Percentiles rank a stretch among this genome's conserved stretches.
Evolutionary conservation across 2,329 filamentous ascomycete genomes (phyloP).

Genomic region (Pseudocercospora vitis): DNA sequence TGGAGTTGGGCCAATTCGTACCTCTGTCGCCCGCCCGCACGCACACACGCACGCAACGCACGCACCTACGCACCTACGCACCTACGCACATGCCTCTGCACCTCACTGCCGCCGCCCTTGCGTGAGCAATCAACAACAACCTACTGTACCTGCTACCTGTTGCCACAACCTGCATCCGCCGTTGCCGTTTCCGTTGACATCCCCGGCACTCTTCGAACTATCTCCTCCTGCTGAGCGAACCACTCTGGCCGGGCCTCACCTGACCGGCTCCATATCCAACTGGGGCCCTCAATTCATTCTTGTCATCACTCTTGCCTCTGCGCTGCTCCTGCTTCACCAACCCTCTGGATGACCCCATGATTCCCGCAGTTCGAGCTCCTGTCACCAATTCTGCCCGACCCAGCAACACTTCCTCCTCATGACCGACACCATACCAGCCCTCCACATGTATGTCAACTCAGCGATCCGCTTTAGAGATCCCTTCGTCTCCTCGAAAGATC

Average conservation of each 20-base stretch:
- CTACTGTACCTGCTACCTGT: not conserved
- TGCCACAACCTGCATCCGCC: constrained; percentile 12
- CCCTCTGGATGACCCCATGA: constrained; percentile 20
- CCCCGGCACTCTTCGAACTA: constrained; percentile 29
- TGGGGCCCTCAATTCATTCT: not conserved
- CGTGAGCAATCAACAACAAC: constrained; percentile 27
- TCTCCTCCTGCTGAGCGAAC: constrained; percentile 54
- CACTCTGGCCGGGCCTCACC: constrained; percentile 39
- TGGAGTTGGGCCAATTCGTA: constrained; percentile 16
- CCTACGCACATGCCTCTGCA: constrained; percentile 33
- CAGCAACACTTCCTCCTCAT: constrained; percentile 26
- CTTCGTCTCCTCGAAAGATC: constrained; percentile 34
- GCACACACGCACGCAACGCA: no score
- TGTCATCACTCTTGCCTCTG: constrained; percentile 6
- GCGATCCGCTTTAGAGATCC: constrained; percentile 39
- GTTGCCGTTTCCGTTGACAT: constrained; percentile 20
- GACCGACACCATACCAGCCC: constrained; percentile 27
- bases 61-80: no score
- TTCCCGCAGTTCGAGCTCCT: constrained; percentile 15
- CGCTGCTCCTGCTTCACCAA: constrained; percentile 18
- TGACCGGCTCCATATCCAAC: no score
- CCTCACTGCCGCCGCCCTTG: constrained; percentile 34
- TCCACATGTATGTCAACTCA: constrained; percentile 38
- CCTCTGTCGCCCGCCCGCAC: no score
- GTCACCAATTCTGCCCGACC: constrained; percentile 10